A percentile compares a stretch with the other conserved stretches of the same genome.
Conservation (phyloP, 2,329 filamentous ascomycete species). For the Aspergillus ibericus region DNA sequence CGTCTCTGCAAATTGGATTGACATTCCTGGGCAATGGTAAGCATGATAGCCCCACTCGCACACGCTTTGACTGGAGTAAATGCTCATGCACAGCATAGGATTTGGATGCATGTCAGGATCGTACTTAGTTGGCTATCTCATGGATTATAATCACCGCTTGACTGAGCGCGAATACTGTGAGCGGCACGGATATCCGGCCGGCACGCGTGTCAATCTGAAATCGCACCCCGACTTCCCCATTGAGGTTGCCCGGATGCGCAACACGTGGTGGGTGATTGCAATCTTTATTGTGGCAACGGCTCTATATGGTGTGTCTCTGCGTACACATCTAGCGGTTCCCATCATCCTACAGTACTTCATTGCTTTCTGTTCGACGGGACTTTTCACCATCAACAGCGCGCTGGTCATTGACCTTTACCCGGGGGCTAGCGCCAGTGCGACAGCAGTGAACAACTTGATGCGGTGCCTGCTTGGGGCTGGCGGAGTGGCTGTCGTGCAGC, state of each 20-base stretch:
- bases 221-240: constrained; percentile 44
- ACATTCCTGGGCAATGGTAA: constrained; percentile 44
- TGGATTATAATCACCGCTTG: constrained; percentile 43
- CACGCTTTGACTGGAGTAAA: background rate
- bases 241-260: constrained; percentile 39
- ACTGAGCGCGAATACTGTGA: constrained; percentile 25
- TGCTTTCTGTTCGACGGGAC: constrained; percentile 35
- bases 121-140: constrained; percentile 3
- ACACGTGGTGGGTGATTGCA: constrained; percentile 35
- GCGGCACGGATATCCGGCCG: background rate
- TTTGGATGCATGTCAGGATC: constrained; percentile 6
- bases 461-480: constrained; percentile 39
- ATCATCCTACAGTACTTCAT: constrained; percentile 42
- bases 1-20: constrained; percentile 41
- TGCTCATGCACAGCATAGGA: constrained; percentile 2
- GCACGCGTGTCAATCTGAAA: constrained; percentile 21
- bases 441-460: constrained; percentile 39
- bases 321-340: constrained; percentile 33
- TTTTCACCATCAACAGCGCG: constrained; percentile 38
- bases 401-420: constrained; percentile 42
- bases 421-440: constrained; percentile 35
- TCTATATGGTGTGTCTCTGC: constrained; percentile 32
- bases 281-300: constrained; percentile 15
- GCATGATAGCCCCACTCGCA: background rate
- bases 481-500: constrained; percentile 33